Evolutionary conservation across 306 rosid species (phyloP), one percentile per base, ranked within the genome.

Genomic region (Quercus cerris): DNA sequence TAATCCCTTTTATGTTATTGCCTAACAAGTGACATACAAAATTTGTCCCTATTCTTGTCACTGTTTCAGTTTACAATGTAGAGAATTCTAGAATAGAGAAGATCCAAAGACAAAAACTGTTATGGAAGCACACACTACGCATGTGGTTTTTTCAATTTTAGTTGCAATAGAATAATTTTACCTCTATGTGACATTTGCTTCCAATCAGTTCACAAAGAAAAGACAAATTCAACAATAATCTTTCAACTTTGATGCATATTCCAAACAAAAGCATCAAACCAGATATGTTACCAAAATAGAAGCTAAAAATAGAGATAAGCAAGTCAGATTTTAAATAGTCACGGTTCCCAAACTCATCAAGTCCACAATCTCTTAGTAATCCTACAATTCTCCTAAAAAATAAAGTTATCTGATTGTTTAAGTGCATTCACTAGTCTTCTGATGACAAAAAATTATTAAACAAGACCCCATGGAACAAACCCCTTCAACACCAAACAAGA

Each of bases 241-340:
- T 2, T 33, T 67, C 72, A 33, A 67, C 14, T 19, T 7, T 8
- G 72, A 19, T 0, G 10, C 13, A 8, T 67, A 67, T 18, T 1
- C 15, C 4, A 31, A 67, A 31, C 52, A 4, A 56, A 12, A 56
- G 46, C 57, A 76, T 30, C 18, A 30, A 73, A 76, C 51, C 30
- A 23, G 2, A 9, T 25, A 52, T 28, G 78, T 73, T n/a, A 57
- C 33, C 14, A 35, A 20, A 61, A 67, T 30, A 23, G 27, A 78
- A 23, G 58, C 71, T 27, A 46, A 33, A 12, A 64, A 23, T 77
- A 1, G 44, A 6, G n/a, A 70, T 17, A 77, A 78, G 72, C 59
- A 64, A 56, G 52, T 51, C 55, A 57, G 31, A 76, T 55, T 19
- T 82, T 70, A 66, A 67, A 61, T n/a, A 72, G 63, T 38, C 9